Percentiles rank a stretch among this genome's conserved stretches.
These are phyloP conservation scores for Sporisorium graminicola DNA, from an alignment of 1,284 basidiomycete genomes.

Conservation along the genomic window DNA sequence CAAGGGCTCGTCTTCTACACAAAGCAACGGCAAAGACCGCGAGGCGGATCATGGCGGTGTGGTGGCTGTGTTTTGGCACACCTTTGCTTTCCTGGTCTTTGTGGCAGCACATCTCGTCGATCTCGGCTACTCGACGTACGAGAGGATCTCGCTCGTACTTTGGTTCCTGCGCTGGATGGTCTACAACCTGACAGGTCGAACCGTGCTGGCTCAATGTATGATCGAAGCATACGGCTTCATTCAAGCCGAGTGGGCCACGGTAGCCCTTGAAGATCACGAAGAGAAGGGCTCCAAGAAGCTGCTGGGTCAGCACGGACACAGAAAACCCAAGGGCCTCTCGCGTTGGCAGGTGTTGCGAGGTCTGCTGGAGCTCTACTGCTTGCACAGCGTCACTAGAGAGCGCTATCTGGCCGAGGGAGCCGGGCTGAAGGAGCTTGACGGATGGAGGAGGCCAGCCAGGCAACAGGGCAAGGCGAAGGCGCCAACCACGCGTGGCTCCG, in stretches of 20 bases:
- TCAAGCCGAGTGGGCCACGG: slow-evolving; percentile 64
- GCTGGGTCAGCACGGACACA: slow-evolving; percentile 10
- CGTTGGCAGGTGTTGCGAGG: slow-evolving; percentile 63
- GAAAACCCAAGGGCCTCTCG: slow-evolving; percentile 53
- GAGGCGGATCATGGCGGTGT: slow-evolving; percentile 39
- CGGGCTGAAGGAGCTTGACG: slow-evolving; percentile 50
- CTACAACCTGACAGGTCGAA: slow-evolving; percentile 62
- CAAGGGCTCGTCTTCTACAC: not conserved
- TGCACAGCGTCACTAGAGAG: slow-evolving; percentile 64
- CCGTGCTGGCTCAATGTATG: slow-evolving; percentile 60
- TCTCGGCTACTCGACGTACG: slow-evolving; percentile 46
- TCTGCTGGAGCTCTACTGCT: slow-evolving; percentile 60
- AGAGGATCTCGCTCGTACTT: slow-evolving; percentile 36
- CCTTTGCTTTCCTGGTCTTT: slow-evolving; percentile 60
- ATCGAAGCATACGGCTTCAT: slow-evolving; percentile 63
- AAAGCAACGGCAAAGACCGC: not conserved
- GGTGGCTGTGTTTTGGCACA: slow-evolving; percentile 24
- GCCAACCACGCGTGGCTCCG: slow-evolving; percentile 3
- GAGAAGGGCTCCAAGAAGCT: slow-evolving; percentile 38
- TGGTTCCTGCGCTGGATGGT: slow-evolving; percentile 67
- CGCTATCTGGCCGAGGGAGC: slow-evolving; percentile 61
- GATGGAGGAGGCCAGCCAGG: slow-evolving; percentile 33
- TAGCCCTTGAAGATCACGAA: slow-evolving; percentile 66
- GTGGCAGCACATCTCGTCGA: slow-evolving; percentile 63
- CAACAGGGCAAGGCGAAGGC: not conserved